phyloP scores from a whole-genome alignment of 2,329 filamentous ascomycete species.

The Xylariales sp. region DNA sequence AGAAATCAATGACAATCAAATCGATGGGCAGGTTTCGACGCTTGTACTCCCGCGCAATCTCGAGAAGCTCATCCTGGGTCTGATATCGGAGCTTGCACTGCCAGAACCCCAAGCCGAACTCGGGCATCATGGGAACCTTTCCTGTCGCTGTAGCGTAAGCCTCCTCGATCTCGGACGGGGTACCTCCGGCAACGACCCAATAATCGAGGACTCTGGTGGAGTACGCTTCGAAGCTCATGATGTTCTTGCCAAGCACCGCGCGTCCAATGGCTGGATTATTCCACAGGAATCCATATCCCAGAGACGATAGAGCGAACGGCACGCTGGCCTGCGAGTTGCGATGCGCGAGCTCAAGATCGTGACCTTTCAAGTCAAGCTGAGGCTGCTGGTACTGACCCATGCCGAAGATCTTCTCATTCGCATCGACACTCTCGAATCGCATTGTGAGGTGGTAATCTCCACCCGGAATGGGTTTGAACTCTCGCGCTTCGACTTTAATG shows the following conservation, averaged over 20 bases:
- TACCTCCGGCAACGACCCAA: slow-evolving; percentile 57
- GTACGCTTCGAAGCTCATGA: slow-evolving; percentile 56
- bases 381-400: slow-evolving; percentile 68
- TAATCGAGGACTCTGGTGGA: slow-evolving; percentile 57
- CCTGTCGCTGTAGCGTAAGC: slow-evolving; percentile 54
- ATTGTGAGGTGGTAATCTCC: slow-evolving; percentile 52
- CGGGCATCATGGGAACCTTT: slow-evolving; percentile 61
- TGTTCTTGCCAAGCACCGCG: slow-evolving; percentile 56
- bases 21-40: slow-evolving; percentile 52
- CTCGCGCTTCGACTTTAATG: slow-evolving; percentile 51
- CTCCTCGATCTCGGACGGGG: slow-evolving; percentile 50
- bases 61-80: slow-evolving; percentile 59
- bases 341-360: slow-evolving; percentile 60
- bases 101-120: slow-evolving; percentile 65
- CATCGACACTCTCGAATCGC: slow-evolving; percentile 49
- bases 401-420: slow-evolving; percentile 58
- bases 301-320: slow-evolving; percentile 55
- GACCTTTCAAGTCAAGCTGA: slow-evolving; percentile 57
- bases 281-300: slow-evolving; percentile 61
- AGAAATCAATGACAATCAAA: slow-evolving; percentile 64
- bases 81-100: slow-evolving; percentile 64
- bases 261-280: slow-evolving; percentile 60
- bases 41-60: slow-evolving; percentile 56
- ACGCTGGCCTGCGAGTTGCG: slow-evolving; percentile 63
- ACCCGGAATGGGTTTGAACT: slow-evolving; percentile 50